Conservation (phyloP, 768 basidiomycete genomes). For the Tulasnella sp. region DNA sequence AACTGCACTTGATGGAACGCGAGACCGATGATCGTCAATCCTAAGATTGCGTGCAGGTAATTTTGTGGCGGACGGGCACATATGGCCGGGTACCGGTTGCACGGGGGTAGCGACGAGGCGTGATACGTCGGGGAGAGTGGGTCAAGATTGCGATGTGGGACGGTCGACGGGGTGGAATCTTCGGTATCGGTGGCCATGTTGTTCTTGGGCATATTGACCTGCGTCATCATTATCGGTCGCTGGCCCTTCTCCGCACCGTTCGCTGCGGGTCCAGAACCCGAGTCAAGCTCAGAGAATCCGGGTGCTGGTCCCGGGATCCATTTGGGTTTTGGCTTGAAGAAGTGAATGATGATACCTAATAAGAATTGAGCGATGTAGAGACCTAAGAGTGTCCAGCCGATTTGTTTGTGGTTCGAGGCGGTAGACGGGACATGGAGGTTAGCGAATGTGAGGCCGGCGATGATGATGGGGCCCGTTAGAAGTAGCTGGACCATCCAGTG, state of each 20-base stretch:
- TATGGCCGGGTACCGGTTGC: background rate
- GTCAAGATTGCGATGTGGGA: background rate
- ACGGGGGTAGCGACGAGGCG: too few relatives aligned
- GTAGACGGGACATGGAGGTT: conserved; percentile 25
- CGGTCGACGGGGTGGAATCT: background rate
- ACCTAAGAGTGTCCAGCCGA: conserved; percentile 41
- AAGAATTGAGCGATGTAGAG: conserved; percentile 42
- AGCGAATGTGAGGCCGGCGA: conserved; percentile 38
- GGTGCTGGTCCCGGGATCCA: background rate
- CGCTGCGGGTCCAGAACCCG: background rate
- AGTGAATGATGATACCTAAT: conserved; percentile 43
- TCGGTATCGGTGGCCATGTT: background rate
- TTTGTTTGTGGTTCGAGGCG: conserved; percentile 30
- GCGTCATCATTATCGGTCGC: background rate
- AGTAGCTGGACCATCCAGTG: conserved; percentile 42
- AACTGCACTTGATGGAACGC: conserved; percentile 32
- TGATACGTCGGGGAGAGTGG: too few relatives aligned
- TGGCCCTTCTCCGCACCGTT: background rate
- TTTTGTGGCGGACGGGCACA: conserved; percentile 35
- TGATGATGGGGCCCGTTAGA: conserved; percentile 44
- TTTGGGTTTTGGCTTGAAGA: conserved; percentile 31
- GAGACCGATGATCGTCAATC: conserved; percentile 42
- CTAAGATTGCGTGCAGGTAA: conserved; percentile 36
- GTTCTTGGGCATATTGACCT: background rate
- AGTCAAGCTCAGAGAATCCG: background rate